Percentiles rank a stretch among this genome's conserved stretches.
phyloP scores from a whole-genome alignment of 306 rosid species.

The Glycine soja region DNA sequence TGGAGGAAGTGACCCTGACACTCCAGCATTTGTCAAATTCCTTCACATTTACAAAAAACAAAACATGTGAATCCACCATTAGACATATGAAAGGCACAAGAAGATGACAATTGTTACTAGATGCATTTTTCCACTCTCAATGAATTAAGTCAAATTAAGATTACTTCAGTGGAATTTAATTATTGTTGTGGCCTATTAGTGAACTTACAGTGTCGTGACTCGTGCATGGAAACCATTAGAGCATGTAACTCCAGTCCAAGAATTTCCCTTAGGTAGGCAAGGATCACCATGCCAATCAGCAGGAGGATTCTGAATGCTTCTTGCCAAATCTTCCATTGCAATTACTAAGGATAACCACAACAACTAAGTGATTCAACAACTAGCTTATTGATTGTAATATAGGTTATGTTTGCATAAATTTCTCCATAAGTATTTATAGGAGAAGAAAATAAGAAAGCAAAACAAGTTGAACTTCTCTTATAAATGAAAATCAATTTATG shows the following conservation, averaged over 20 bases:
- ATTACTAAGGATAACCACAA: conserved; percentile 54
- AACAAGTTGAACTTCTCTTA: not conserved
- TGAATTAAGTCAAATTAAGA: not conserved
- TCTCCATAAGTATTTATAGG: too few species aligned
- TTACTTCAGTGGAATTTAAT: conserved; percentile 3
- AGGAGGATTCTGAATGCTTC: conserved; percentile 66
- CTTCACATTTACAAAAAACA: conserved; percentile 53
- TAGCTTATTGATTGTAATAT: conserved; percentile 24
- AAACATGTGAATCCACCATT: conserved; percentile 41
- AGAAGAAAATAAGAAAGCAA: too few species aligned
- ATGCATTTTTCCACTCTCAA: not conserved
- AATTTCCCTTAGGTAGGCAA: conserved; percentile 74
- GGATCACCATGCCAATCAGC: conserved; percentile 92
- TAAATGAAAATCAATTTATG: not conserved
- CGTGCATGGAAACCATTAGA: conserved; percentile 47
- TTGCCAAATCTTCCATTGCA: conserved; percentile 71
- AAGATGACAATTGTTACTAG: not conserved
- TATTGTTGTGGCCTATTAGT: not conserved
- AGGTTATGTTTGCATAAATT: not conserved
- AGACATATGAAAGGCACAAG: not conserved
- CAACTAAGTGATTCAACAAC: conserved; percentile 27
- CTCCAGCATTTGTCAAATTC: conserved; percentile 65
- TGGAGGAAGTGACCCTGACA: conserved; percentile 69
- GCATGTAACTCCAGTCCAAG: conserved; percentile 90
- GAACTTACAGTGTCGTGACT: conserved; percentile 67